phyloP scores from a whole-genome alignment of 2,329 filamentous ascomycete species.

The Sclerotinia subarctica region DNA sequence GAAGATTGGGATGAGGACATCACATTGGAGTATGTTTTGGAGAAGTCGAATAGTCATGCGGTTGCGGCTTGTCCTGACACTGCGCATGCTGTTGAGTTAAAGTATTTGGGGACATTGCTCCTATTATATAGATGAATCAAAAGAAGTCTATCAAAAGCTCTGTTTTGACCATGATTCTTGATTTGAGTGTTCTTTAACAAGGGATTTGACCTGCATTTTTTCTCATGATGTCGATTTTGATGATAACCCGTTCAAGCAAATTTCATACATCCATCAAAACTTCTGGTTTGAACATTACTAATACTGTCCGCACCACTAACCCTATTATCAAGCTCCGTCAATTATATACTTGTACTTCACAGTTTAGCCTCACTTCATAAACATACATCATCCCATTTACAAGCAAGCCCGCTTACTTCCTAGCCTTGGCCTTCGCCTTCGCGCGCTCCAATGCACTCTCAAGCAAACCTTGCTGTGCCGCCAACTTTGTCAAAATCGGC shows the following conservation, averaged over 20 bases:
- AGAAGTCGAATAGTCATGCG: neutral
- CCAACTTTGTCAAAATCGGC: conserved; percentile 20
- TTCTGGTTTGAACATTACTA: neutral
- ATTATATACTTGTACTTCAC: neutral
- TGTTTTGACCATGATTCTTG: neutral
- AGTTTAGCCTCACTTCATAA: neutral
- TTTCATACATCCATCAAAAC: neutral
- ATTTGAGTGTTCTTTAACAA: neutral
- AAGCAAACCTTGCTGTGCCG: conserved; percentile 15
- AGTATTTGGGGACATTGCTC: neutral
- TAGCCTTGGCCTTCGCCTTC: conserved; percentile 14
- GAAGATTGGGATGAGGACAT: neutral
- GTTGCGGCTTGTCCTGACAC: neutral
- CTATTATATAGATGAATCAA: too few relatives aligned
- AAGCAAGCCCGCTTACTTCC: neutral
- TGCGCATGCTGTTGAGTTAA: neutral
- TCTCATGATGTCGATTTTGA: neutral
- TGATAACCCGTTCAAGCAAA: neutral
- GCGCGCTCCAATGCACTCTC: conserved; percentile 18
- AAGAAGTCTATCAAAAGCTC: too few relatives aligned
- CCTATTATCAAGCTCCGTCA: neutral
- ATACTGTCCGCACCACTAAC: neutral
- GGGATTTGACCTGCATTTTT: neutral
- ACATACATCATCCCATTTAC: neutral
- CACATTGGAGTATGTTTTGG: neutral